These are phyloP conservation scores for Salvia splendens DNA, from an alignment of 257 asterid genomes.

Conservation along the genomic window DNA sequence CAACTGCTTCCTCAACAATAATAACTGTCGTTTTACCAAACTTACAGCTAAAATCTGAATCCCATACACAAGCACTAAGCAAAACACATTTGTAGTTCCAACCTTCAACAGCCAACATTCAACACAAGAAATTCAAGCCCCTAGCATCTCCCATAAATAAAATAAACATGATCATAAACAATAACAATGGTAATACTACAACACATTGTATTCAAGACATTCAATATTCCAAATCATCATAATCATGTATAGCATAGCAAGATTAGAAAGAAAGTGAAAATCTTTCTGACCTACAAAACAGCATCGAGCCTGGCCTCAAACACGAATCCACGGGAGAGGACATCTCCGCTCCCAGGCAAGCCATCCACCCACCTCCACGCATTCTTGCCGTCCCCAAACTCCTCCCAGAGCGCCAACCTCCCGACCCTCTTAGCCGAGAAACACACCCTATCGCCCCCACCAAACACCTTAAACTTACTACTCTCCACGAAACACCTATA, in stretches of 20 bases:
- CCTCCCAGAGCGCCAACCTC: conserved; percentile 85
- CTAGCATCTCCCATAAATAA: conserved; percentile 14
- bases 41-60: not conserved
- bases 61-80: not conserved
- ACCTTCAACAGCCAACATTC: not conserved
- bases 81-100: not conserved
- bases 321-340: conserved; percentile 78
- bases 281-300: conserved; percentile 41
- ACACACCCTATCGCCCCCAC: conserved; percentile 82
- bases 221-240: conserved; percentile 25
- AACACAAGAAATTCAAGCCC: not conserved
- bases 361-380: conserved; percentile 89
- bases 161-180: not conserved
- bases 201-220: conserved; percentile 9
- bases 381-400: conserved; percentile 50
- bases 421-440: conserved; percentile 90
- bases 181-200: conserved; percentile 23
- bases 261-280: conserved; percentile 23
- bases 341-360: conserved; percentile 87
- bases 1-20: not conserved
- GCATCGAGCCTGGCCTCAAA: conserved; percentile 77
- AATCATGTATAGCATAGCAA: conserved; percentile 12
- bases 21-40: not conserved
- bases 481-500: conserved; percentile 75
- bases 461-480: conserved; percentile 93